Evolutionary conservation across 371 early-diverging fungal species (phyloP), one percentile per base, ranked within the genome.

Genomic region (Lichtheimia hyalospora): DNA sequence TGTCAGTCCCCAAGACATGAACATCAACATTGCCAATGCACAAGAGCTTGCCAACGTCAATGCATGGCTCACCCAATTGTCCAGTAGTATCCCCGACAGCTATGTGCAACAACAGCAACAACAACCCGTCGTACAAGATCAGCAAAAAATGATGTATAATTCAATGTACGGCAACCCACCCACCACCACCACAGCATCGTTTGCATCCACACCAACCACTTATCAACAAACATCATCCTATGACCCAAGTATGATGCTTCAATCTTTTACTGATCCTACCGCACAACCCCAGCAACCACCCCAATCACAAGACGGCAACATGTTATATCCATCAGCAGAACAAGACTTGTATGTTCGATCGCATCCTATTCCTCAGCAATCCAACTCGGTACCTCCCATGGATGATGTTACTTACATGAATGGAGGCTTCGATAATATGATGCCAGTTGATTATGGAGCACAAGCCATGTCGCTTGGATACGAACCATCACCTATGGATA

Each of bases 31-130:
- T 34, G 67, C 67, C 23, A 56, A 69, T 20, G 64, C 69, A 15
- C 70, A 73, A n/a, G 69, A 77, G 24, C 54, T 77, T 6, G 69
- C 73, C 1, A 72, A 75, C 7, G 64, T 75, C n/a, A 75, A 63
- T 39, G 69, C 71, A 42, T 81, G 77, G 81, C 57, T 71, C 10
- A 63, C 66, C 5, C 68, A 60, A 23, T 44, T 68, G 14, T 41
- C 53, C 5, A 54, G 58, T 12, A 60, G 61, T 18, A 68, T 68
- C 50, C 58, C 58, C 25, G 39, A 49, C 46, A 57, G 28, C n/a
- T 34, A 52, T n/a, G 55, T 18, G n/a, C 52, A 51, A 23, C 21
- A 52, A 40, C 28, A 12, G 10, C 48, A 63, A 18, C 57, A 21
- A 13, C 44, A 43, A 43, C 24, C n/a, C 6, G 25, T 18, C 18